Percentiles rank a stretch among this genome's conserved stretches.
These are phyloP conservation scores for Hymenoscyphus occultus DNA, from an alignment of 2,329 filamentous ascomycete species.

Conservation along the genomic window DNA sequence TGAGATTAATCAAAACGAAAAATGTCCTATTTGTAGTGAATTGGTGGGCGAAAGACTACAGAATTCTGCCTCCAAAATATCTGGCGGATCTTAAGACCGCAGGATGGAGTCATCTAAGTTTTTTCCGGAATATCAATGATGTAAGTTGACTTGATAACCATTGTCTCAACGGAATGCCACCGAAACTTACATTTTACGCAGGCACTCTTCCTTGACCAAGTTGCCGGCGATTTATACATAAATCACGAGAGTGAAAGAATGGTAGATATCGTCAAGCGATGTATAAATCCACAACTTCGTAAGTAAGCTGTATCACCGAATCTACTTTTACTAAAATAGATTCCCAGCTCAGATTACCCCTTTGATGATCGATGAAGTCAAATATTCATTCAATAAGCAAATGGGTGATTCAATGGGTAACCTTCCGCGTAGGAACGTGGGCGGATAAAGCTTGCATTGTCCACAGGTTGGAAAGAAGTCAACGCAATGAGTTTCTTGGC, in stretches of 20 bases:
- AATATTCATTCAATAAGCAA: background rate
- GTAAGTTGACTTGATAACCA: background rate
- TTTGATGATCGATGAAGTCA: background rate
- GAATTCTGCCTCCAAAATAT: conserved; percentile 4
- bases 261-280: background rate
- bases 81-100: background rate
- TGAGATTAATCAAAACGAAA: background rate
- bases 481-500: background rate
- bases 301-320: background rate
- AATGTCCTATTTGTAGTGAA: background rate
- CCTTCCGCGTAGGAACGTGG: background rate
- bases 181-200: background rate
- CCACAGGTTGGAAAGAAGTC: conserved; percentile 6
- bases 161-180: too few relatives aligned
- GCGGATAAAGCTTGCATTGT: background rate
- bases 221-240: background rate
- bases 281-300: background rate
- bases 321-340: background rate
- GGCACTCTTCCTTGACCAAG: background rate
- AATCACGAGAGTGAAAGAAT: background rate
- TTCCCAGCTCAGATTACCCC: background rate
- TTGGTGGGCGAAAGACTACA: conserved; percentile 7
- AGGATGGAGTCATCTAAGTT: background rate
- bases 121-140: conserved; percentile 7
- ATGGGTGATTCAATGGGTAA: conserved; percentile 1